These are phyloP conservation scores for Coniochaeta sp. DNA, from an alignment of 2,329 filamentous ascomycete species.

Conservation along the genomic window DNA sequence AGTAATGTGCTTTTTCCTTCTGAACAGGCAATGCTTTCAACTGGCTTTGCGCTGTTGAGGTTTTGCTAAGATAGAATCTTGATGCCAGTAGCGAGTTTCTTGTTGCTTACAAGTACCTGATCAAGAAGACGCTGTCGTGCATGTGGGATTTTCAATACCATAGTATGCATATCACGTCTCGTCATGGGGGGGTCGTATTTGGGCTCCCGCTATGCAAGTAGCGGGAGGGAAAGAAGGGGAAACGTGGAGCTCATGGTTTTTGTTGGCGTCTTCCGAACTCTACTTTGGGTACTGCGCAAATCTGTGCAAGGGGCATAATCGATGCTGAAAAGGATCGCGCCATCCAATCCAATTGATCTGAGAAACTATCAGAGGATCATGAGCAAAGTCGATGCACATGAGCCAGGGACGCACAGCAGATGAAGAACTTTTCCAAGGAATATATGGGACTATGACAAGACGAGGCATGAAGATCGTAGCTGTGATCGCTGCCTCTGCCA, in stretches of 20 bases:
- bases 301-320: background rate
- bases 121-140: too few species aligned
- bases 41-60: too few species aligned
- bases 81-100: too few species aligned
- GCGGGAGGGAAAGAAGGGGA: background rate
- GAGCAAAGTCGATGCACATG: background rate
- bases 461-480: background rate
- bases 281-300: too few species aligned
- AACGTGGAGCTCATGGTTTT: background rate
- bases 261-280: background rate
- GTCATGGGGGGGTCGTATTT: background rate
- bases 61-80: too few species aligned
- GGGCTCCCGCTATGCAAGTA: background rate
- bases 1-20: too few species aligned
- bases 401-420: background rate
- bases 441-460: background rate
- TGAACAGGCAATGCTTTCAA: too few species aligned
- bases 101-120: too few species aligned
- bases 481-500: background rate
- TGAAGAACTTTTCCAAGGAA: background rate
- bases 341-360: background rate
- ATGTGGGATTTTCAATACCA: too few species aligned
- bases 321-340: background rate
- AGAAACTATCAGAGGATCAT: background rate
- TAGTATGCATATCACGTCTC: background rate